Base-by-base conservation (phyloP, 1,284 basidiomycete genomes). In the Malassezia sympodialis region DNA sequence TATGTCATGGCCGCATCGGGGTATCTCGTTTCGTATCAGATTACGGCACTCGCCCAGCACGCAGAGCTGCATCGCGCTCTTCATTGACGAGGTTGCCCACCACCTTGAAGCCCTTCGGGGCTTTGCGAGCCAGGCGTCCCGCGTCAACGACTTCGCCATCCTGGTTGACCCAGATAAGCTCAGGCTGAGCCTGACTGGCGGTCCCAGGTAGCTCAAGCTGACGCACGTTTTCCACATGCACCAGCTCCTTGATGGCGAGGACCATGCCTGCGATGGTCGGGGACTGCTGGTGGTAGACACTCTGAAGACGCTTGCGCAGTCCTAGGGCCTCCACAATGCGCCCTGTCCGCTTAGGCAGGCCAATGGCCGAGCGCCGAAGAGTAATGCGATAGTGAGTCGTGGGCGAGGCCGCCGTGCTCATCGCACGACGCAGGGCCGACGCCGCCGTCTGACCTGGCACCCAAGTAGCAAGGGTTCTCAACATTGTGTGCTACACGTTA, bases 361-460 rank as follows among this genome's bases (percentile, higher is more conserved):
- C 83, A 63, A 90, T 89, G 50, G 83, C 85, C 4, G 87, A 89
- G 53, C 88, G 85, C 12, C 81, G 80, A 15, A 88, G 81, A 21
- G 88, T 90, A 63, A 90, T 84, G 79, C 86, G 85, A 78, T 81
- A 90, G 76, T 90, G 84, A 1, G 86, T 86, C 34, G 78, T 78
- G 3, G 60, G 44, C 8, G 35, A 19, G 15, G 37, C n/a, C n/a
- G 6, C 37, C 21, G 37, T 39, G 37, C 37, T 39, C 19, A 39
- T 19, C 4, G 17, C 37, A 15, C 37, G 37, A 39, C 19, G 37
- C 37, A 19, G 6, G 11, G 19, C 19, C 15, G 37, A 8, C 2
- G 12, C 37, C n/a, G 37, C 19, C 37, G 8, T 39, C 17, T 19
- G 37, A 21, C 37, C 5, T 8, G 37, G 37, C 15, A 39, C 19